A percentile compares a stretch with the other conserved stretches of the same genome.
Evolutionary conservation across 2,329 filamentous ascomycete species (phyloP).

Genomic region (Talaromyces sp.): DNA sequence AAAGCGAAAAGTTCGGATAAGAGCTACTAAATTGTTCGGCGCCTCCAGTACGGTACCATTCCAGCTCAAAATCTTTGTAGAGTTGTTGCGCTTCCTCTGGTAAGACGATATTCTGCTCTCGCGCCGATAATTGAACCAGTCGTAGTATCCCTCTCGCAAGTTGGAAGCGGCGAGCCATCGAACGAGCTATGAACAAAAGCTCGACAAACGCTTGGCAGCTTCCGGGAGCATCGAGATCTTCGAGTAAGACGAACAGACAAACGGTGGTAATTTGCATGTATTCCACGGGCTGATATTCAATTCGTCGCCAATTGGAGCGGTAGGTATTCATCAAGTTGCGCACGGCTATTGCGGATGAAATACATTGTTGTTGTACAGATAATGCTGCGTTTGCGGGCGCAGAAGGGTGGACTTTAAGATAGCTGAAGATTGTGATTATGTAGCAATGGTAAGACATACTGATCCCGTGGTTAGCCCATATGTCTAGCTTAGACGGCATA

Average conservation of each 20-base stretch:
- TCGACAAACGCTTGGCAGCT: constrained; percentile 17
- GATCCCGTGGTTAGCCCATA: background rate
- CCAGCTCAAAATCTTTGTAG: constrained; percentile 15
- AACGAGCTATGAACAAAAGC: constrained; percentile 8
- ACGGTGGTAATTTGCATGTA: constrained; percentile 13
- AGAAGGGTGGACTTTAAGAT: constrained; percentile 14
- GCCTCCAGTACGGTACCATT: constrained; percentile 6
- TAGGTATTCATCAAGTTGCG: constrained; percentile 11
- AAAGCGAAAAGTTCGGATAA: constrained; percentile 15
- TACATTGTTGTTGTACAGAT: constrained; percentile 9
- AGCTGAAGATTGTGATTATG: constrained; percentile 15
- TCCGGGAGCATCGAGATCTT: constrained; percentile 7
- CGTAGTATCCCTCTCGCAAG: constrained; percentile 13
- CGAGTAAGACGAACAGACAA: constrained; percentile 14
- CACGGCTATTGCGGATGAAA: constrained; percentile 9
- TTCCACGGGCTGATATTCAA: constrained; percentile 15
- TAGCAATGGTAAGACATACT: constrained; percentile 13
- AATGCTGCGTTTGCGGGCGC: background rate
- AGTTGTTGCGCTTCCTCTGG: constrained; percentile 10
- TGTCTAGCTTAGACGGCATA: background rate
- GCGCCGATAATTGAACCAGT: constrained; percentile 14
- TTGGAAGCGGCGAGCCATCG: constrained; percentile 14
- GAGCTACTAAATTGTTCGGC: constrained; percentile 13
- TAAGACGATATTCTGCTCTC: constrained; percentile 14
- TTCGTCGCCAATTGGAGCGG: constrained; percentile 14